Conservation (phyloP, 2,329 filamentous ascomycete species). For the Fusarium concolor region DNA sequence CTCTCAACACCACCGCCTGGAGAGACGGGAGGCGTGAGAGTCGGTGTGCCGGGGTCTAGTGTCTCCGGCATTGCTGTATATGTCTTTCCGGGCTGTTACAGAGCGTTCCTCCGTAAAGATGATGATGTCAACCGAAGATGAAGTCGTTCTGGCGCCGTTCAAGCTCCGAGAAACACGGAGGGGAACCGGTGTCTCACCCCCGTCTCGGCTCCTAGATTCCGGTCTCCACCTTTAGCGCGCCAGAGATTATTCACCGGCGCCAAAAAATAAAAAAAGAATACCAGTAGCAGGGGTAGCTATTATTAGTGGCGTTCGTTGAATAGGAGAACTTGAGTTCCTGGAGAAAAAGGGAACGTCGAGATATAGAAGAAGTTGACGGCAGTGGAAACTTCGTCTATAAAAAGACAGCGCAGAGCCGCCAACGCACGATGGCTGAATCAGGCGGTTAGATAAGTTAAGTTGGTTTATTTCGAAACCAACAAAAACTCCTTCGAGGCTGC, state of each 20-base stretch:
- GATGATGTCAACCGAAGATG: conserved; percentile 5
- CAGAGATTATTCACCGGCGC: conserved; percentile 20
- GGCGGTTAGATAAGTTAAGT: conserved; percentile 6
- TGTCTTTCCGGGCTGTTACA: background rate
- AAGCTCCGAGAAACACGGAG: conserved; percentile 43
- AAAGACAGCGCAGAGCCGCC: conserved; percentile 7
- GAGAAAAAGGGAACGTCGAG: background rate
- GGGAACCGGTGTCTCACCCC: conserved; percentile 39
- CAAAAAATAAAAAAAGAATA: conserved; percentile 16
- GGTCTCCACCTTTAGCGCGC: conserved; percentile 44
- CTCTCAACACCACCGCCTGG: conserved; percentile 45
- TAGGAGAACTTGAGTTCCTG: conserved; percentile 12
- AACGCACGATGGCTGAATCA: background rate
- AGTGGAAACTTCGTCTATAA: conserved; percentile 1
- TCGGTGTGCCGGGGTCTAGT: conserved; percentile 44
- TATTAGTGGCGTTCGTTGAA: conserved; percentile 14
- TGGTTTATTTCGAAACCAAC: conserved; percentile 17
- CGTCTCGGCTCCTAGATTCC: conserved; percentile 45
- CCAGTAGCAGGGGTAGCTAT: conserved; percentile 23
- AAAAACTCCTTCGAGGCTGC: conserved; percentile 20
- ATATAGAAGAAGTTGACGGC: background rate
- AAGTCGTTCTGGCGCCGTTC: conserved; percentile 30
- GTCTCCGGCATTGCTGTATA: conserved; percentile 47
- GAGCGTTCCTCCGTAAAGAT: background rate
- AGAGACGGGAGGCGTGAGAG: conserved; percentile 37